Evolutionary conservation across 345 rosid genomes (phyloP), one percentile per base, ranked within the genome.

Genomic region (Physaria fendleri): DNA sequence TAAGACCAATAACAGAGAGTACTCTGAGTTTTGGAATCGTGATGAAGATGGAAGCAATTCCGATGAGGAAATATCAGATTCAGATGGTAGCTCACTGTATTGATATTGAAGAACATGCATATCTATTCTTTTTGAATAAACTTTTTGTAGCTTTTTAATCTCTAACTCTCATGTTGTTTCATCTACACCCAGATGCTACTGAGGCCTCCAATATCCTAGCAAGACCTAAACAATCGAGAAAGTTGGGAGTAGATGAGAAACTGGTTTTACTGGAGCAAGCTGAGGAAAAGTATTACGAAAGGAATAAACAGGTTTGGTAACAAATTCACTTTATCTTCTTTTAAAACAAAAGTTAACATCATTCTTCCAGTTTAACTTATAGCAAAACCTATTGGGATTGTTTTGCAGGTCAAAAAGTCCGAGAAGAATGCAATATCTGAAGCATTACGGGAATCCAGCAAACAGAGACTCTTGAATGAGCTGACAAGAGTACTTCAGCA

Each of bases 11-110:
- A 76, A 72, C 38, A 85, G 77, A 30, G 75, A 69, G 17, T 55
- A 51, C 66, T 93, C 99, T 13, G 99, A 93, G 71, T 92, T 88
- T 73, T 93, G 99, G 99, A 85, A 87, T 56, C 90, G 78, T 61
- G 81, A 78, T 16, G 91, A 85, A 59, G 97, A 82, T 78, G 90
- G 70, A 6, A 87, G 81, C 55, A 62, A 65, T 71, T 87, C 95
- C 2, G 94, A 89, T 66, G 98, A 92, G 68, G 95, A 89, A 64
- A 89, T 93, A 48, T 89, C 95, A 42, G 95, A 87, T 76, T 78
- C 81, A 30, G 95, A 93, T 62, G 94, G 95, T 83, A 72, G 60
- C 43, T n/a, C 52, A 56, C 48, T 46, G 20, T 28, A 14, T 34
- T 34, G 59, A 56, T 6, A 16, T 47, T 0, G 50, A 42, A 15